Evolutionary conservation across 2,329 filamentous ascomycete species (phyloP).

Genomic region (Fusarium setosum): DNA sequence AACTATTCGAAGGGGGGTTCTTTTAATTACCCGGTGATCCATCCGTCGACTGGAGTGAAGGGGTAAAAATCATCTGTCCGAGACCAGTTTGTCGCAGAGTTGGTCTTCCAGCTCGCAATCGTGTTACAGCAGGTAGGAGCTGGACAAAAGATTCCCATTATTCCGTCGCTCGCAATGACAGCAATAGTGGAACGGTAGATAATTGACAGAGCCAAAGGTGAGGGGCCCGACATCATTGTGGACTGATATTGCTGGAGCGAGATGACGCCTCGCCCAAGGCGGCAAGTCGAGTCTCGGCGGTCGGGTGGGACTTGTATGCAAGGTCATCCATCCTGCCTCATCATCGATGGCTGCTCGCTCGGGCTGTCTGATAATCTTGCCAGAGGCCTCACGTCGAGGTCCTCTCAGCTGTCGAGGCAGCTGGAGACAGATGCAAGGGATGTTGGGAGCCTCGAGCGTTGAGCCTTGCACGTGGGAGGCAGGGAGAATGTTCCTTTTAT

Average conservation of each 20-base stretch:
- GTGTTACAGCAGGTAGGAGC: not conserved
- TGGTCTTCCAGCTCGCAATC: not conserved
- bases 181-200: not conserved
- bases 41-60: slow-evolving; percentile 4
- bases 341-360: slow-evolving; percentile 3
- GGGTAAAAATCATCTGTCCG: not conserved
- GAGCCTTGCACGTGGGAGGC: slow-evolving; percentile 9
- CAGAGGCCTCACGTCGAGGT: slow-evolving; percentile 2
- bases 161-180: not conserved
- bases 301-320: slow-evolving; percentile 34
- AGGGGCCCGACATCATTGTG: slow-evolving; percentile 43
- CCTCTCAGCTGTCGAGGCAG: not conserved
- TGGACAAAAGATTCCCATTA: not conserved
- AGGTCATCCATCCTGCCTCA: slow-evolving; percentile 24
- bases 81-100: not conserved
- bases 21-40: slow-evolving; percentile 12
- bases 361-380: not conserved
- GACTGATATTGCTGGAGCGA: slow-evolving; percentile 42
- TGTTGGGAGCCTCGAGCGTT: not conserved
- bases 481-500: not conserved
- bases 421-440: not conserved
- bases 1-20: not conserved
- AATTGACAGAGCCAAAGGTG: slow-evolving; percentile 4
- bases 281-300: slow-evolving; percentile 28
- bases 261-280: slow-evolving; percentile 40